Evolutionary conservation across 1,284 basidiomycete species (phyloP), one percentile per base, ranked within the genome.

Genomic region (Austroboletus niveus): DNA sequence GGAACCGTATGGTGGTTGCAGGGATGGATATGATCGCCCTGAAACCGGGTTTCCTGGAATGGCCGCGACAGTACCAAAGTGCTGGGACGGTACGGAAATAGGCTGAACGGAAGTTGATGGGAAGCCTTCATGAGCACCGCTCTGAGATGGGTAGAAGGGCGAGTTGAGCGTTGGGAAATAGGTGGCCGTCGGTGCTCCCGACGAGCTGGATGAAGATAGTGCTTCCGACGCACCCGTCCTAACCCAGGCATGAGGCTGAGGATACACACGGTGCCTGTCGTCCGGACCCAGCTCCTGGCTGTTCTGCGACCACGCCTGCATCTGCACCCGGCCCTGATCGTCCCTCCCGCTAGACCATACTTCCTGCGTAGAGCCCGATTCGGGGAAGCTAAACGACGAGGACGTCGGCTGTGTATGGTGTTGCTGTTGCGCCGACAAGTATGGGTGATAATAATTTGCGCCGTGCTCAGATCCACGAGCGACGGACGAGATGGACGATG

Each of bases 131-230:
- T 53, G 69, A 30, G 51, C 36, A 47, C 43, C 55, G 68, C 44
- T 65, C 54, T 69, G 65, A 36, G 59, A 50, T 51, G 79, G 74
- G 67, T 70, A 76, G 65, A 76, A 80, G 7, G 78, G 70, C 20
- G 78, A 71, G 54, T 55, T 74, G 40, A 75, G 62, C 17, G 75
- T 75, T 32, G 71, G 64, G 53, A 75, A 69, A 38, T 58, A 68
- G 38, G 49, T 52, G 29, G 62, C 40, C 45, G 58, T 38, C 30
- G 62, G 30, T n/a, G 60, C 17, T 20, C 57, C 64, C 45, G 62
- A 57, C 48, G 63, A 51, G 42, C 53, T 57, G 38, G 58, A 48
- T 48, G 57, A 56, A 47, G 56, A 43, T 45, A 65, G 55, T 45
- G 50, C 59, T 47, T 62, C 59, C 29, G 68, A 61, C 38, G 54